Conservation (phyloP, 805 yeast genomes). For the Groenewaldozyma salmanticensis region DNA sequence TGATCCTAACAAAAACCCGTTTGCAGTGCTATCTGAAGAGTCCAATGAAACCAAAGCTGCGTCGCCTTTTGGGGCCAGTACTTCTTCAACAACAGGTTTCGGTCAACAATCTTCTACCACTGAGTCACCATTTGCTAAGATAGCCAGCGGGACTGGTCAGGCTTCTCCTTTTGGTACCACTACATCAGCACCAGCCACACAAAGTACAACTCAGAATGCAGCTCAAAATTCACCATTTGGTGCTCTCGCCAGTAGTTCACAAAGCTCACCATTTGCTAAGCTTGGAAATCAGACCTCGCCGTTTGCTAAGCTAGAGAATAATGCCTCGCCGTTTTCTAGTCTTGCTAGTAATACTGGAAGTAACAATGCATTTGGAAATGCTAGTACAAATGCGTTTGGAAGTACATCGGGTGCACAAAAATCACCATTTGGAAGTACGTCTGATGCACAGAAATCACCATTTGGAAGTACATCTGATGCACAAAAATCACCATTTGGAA, state of each 20-base stretch:
- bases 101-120: conserved; percentile 5
- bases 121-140: conserved; percentile 8
- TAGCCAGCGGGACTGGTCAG: too few relatives aligned
- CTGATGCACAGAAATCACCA: neutral
- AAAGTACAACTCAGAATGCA: conserved; percentile 1
- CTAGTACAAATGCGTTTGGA: neutral
- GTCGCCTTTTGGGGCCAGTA: neutral
- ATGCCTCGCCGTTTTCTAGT: neutral
- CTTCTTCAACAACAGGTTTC: conserved; percentile 1
- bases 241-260: neutral
- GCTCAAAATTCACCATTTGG: neutral
- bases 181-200: conserved; percentile 21
- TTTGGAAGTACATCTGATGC: neutral
- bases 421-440: neutral
- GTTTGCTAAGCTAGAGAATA: neutral
- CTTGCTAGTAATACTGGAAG: too few relatives aligned
- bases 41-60: neutral
- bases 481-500: conserved; percentile 1
- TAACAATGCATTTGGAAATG: too few relatives aligned
- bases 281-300: neutral
- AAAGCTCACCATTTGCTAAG: neutral
- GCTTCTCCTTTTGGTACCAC: conserved; percentile 3
- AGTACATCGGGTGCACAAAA: neutral
- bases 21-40: neutral
- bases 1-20: neutral